Evolutionary conservation across 768 basidiomycete genomes (phyloP).

Genomic region (Naganishia randhawae): DNA sequence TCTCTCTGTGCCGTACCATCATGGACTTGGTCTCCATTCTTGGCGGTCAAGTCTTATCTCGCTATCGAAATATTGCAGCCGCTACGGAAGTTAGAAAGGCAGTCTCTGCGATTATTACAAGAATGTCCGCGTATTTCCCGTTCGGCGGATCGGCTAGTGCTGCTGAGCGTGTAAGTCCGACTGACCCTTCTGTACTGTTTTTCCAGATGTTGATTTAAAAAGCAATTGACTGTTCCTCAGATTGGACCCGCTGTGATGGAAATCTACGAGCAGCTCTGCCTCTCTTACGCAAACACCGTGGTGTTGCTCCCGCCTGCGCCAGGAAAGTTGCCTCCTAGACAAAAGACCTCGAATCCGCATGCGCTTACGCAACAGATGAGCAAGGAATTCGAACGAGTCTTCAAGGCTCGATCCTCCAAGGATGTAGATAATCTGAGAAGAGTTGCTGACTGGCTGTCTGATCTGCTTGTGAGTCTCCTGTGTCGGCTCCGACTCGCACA

Average conservation of each 20-base stretch:
- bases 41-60: slow-evolving; percentile 30
- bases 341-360: slow-evolving; percentile 26
- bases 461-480: slow-evolving; percentile 38
- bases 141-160: slow-evolving; percentile 52
- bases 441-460: slow-evolving; percentile 48
- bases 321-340: slow-evolving; percentile 20
- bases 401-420: slow-evolving; percentile 21
- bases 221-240: not conserved
- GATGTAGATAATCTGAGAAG: slow-evolving; percentile 39
- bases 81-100: slow-evolving; percentile 31
- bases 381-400: slow-evolving; percentile 36
- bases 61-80: not conserved
- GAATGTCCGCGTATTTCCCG: slow-evolving; percentile 82
- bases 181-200: slow-evolving; percentile 9
- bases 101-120: slow-evolving; percentile 57
- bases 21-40: slow-evolving; percentile 39
- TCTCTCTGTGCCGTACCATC: slow-evolving; percentile 41
- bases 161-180: slow-evolving; percentile 10
- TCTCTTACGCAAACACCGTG: slow-evolving; percentile 44
- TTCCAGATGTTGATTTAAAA: not conserved
- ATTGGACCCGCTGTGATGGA: slow-evolving; percentile 13
- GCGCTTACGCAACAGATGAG: slow-evolving; percentile 34
- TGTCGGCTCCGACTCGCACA: not conserved
- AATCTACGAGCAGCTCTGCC: slow-evolving; percentile 34
- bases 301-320: slow-evolving; percentile 42